These are phyloP conservation scores for Udeniomyces megalosporus DNA, from an alignment of 768 basidiomycete species.

Conservation along the genomic window DNA sequence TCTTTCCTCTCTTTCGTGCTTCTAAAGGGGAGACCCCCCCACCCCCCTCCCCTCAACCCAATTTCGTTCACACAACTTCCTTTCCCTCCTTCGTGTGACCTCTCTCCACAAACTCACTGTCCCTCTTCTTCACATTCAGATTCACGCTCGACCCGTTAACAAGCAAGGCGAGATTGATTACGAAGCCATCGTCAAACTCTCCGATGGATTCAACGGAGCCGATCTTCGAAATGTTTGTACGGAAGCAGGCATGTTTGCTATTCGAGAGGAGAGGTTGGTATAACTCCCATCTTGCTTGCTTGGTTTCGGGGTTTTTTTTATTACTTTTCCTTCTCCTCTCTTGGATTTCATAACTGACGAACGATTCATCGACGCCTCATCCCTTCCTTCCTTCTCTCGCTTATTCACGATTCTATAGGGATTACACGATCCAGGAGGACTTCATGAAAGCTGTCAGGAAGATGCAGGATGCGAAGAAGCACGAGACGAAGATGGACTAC, in stretches of 20 bases:
- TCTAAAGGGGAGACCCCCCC: no score
- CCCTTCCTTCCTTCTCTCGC: not conserved
- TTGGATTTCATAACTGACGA: no score
- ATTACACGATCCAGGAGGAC: conserved; percentile 86
- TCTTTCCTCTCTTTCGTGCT: not conserved
- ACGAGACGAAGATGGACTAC: conserved; percentile 40
- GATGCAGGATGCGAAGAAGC: conserved; percentile 91
- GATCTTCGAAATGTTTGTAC: conserved; percentile 69
- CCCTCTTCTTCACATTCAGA: conserved; percentile 26
- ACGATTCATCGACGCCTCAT: conserved; percentile 65
- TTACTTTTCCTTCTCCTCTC: not conserved
- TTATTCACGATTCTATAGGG: conserved; percentile 33
- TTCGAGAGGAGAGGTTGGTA: conserved; percentile 73
- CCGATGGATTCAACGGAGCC: conserved; percentile 69
- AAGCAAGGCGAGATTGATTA: conserved; percentile 93
- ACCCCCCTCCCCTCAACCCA: not conserved
- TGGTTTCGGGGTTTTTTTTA: conserved; percentile 17
- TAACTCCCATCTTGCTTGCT: not conserved
- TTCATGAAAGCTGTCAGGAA: conserved; percentile 91
- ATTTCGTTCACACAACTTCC: not conserved
- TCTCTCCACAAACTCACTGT: not conserved
- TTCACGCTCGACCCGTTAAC: conserved; percentile 83
- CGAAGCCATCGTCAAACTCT: conserved; percentile 78
- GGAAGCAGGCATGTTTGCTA: conserved; percentile 78
- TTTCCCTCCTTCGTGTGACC: no score